Base-by-base conservation (phyloP, 352 stramenopile species). In the Globisporangium recalcitrans region DNA sequence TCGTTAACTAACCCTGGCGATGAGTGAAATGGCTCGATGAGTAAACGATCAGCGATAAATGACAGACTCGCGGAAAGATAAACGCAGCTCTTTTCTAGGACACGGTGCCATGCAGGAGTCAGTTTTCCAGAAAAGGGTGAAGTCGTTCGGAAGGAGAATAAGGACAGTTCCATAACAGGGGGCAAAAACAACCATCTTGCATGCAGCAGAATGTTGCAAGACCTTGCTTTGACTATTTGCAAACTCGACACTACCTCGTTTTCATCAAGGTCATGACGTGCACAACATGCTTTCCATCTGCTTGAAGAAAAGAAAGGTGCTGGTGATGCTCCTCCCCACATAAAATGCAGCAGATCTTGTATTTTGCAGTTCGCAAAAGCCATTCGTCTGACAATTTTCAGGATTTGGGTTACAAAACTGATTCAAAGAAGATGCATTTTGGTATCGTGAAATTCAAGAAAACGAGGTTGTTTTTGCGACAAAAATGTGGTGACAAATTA, bases 241-340 rank as follows among this genome's bases (percentile, higher is more conserved):
- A 10, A 5, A 1, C 0, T 0, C n/a, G n/a, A n/a, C n/a, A n/a
- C n/a, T n/a, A 44, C 36, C 36, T 2, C n/a, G 4, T n/a, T n/a
- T 42, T 44, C 14, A 0, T n/a, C 8, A 19, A 9, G 4, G 9
- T 9, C 14, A n/a, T n/a, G n/a, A n/a, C 14, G 36, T 46, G 38
- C 38, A 46, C 16, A 46, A 46, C 21, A 46, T 46, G 38, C 38
- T 21, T 46, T 46, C 38, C 38, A 46, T 46, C 38, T 46, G 38
- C 38, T 46, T 46, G 38, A 46, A 46, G 38, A 46, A 46, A 46
- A 46, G 16, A 46, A 46, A 31, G 27, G 27, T 31, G 27, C 2
- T 31, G 27, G 27, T 6, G 27, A 31, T 31, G 27, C 27, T 31
- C 5, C 5, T 31, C 5, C 5, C 27, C 27, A 31, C 2, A 31